Evolutionary conservation across 768 basidiomycete species (phyloP).

Genomic region (Mycena venus): DNA sequence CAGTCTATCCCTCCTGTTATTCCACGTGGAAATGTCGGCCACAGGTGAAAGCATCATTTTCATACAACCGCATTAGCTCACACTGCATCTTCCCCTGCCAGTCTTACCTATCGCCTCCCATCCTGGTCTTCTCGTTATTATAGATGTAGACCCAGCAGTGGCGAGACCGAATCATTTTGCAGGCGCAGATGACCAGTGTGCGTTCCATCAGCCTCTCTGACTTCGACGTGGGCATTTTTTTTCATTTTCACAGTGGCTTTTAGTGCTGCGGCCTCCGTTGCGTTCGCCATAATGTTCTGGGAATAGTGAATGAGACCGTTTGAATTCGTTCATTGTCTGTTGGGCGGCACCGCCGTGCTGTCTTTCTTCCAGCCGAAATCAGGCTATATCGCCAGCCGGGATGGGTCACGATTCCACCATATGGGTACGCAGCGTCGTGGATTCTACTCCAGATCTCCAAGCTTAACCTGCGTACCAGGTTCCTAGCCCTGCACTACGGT

Average conservation of each 20-base stretch:
- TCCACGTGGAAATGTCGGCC: too few species aligned
- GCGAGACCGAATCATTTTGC: not conserved
- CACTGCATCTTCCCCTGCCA: too few species aligned
- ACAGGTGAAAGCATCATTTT: too few species aligned
- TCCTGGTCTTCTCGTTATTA: too few species aligned
- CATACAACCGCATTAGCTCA: too few species aligned
- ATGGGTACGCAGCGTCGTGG: conserved; percentile 5
- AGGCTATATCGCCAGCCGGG: conserved; percentile 21
- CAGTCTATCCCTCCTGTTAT: too few species aligned
- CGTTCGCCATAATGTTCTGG: conserved; percentile 23
- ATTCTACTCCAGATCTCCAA: not conserved
- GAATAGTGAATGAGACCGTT: conserved; percentile 26
- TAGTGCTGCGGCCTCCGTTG: conserved; percentile 1
- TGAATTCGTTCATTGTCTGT: not conserved
- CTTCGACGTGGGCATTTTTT: not conserved
- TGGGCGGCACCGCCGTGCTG: not conserved
- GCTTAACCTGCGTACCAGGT: not conserved
- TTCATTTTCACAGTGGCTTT: conserved; percentile 8
- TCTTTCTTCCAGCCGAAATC: conserved; percentile 18
- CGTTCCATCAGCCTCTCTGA: not conserved
- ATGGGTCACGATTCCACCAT: conserved; percentile 26
- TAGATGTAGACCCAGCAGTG: too few species aligned
- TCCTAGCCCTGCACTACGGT: conserved; percentile 22
- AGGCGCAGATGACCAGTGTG: not conserved
- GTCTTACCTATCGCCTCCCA: too few species aligned